phyloP scores from a whole-genome alignment of 208 protist species.

The Trypanosoma lewisi region DNA sequence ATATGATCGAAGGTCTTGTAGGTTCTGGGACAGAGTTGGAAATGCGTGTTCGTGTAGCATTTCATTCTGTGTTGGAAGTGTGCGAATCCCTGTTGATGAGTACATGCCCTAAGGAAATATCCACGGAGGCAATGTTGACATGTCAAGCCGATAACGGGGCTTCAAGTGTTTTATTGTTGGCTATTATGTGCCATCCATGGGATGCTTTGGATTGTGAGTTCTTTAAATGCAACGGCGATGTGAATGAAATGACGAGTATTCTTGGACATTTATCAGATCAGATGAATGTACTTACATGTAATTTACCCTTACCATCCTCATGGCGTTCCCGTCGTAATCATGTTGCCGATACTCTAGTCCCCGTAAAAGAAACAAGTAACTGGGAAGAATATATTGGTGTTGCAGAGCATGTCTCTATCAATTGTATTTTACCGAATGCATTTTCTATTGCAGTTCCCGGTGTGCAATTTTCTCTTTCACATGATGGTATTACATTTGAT shows the following conservation, averaged over 20 bases:
- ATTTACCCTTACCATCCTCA: constrained; percentile 41
- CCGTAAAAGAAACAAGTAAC: constrained; percentile 31
- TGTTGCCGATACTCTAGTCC: constrained; percentile 14
- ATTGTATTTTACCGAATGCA: constrained; percentile 71
- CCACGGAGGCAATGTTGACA: constrained; percentile 40
- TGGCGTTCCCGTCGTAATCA: constrained; percentile 42
- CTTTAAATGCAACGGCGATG: constrained; percentile 41
- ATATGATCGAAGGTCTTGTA: constrained; percentile 61
- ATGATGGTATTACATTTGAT: constrained; percentile 66
- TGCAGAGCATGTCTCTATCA: constrained; percentile 65
- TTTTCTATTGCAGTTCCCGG: constrained; percentile 81
- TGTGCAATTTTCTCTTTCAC: constrained; percentile 54
- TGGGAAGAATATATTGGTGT: constrained; percentile 57
- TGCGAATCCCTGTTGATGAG: constrained; percentile 34
- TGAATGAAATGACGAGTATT: constrained; percentile 33
- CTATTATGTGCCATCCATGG: constrained; percentile 81
- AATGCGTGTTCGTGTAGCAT: constrained; percentile 51
- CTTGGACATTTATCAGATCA: constrained; percentile 55
- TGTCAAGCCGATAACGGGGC: constrained; percentile 39
- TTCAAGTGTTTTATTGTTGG: constrained; percentile 58
- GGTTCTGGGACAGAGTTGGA: constrained; percentile 76
- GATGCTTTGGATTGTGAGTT: constrained; percentile 77
- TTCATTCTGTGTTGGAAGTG: constrained; percentile 58
- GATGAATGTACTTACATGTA: constrained; percentile 55
- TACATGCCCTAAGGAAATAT: constrained; percentile 29